A percentile compares a stretch with the other conserved stretches of the same genome.
These are phyloP conservation scores for Vitellaria paradoxa DNA, from an alignment of 179 eudicot species.

Conservation along the genomic window DNA sequence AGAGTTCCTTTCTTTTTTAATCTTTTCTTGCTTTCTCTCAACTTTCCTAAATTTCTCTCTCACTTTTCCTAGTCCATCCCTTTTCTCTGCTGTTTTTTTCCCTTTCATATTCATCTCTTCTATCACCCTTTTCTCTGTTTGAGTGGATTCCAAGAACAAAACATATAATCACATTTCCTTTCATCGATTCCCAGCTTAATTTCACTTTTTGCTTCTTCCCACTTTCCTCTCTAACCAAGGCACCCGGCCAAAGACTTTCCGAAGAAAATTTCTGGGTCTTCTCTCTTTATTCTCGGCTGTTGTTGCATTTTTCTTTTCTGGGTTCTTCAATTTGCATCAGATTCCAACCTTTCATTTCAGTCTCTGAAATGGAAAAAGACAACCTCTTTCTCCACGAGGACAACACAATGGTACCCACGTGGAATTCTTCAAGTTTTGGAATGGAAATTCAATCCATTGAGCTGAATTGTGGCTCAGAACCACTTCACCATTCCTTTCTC, in stretches of 20 bases:
- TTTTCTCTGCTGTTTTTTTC: constrained; percentile 5
- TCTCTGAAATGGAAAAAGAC: constrained; percentile 29
- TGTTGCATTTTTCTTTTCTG: not conserved
- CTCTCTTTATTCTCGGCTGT: not conserved
- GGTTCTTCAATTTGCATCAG: not conserved
- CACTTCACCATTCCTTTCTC: constrained; percentile 33
- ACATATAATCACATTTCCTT: constrained; percentile 9
- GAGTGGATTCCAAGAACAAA: constrained; percentile 10
- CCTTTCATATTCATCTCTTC: not conserved
- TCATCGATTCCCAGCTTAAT: not conserved
- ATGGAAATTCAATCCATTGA: constrained; percentile 19
- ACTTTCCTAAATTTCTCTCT: constrained; percentile 23
- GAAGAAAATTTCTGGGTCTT: not conserved
- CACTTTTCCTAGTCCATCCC: constrained; percentile 12
- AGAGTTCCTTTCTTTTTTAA: constrained; percentile 16
- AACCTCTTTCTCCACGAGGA: constrained; percentile 16
- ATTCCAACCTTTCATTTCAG: not conserved
- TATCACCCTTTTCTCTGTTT: not conserved
- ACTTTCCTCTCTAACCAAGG: not conserved
- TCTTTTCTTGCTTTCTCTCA: constrained; percentile 27
- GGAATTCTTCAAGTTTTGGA: constrained; percentile 21
- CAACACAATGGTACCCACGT: constrained; percentile 5
- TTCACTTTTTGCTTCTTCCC: constrained; percentile 13
- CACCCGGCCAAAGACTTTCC: not conserved
- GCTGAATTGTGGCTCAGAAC: constrained; percentile 27